A percentile compares a stretch with the other conserved stretches of the same genome.
phyloP scores from a whole-genome alignment of 1,284 basidiomycete species.

The Trametes sp. region DNA sequence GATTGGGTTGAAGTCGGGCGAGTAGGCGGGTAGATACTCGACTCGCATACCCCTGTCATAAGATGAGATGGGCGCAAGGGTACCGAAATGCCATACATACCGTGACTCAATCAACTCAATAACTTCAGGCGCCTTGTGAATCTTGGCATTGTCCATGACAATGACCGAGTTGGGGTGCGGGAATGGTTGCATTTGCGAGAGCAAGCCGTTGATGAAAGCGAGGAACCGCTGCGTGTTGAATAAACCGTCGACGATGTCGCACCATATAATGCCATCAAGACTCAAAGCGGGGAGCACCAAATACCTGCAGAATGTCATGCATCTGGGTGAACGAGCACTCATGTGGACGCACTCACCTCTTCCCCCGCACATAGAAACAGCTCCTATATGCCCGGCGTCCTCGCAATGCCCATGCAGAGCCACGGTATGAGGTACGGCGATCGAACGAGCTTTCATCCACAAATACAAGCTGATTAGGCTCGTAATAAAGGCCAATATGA shows the following conservation, averaged over 20 bases:
- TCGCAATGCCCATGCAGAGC: conserved; percentile 34
- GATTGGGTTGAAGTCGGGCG: conserved; percentile 40
- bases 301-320: conserved; percentile 37
- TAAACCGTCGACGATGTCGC: conserved; percentile 24
- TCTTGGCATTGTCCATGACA: conserved; percentile 45
- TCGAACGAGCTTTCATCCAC: conserved; percentile 43
- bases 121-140: conserved; percentile 39
- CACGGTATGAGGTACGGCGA: conserved; percentile 23
- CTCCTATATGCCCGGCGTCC: conserved; percentile 30
- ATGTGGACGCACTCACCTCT: conserved; percentile 30
- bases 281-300: conserved; percentile 45
- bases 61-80: neutral
- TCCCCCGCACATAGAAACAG: conserved; percentile 37
- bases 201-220: conserved; percentile 40
- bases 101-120: conserved; percentile 33
- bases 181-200: conserved; percentile 42
- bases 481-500: conserved; percentile 35
- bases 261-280: conserved; percentile 40
- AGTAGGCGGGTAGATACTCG: conserved; percentile 38
- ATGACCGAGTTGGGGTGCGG: conserved; percentile 40
- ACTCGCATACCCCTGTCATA: conserved; percentile 30
- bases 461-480: conserved; percentile 42
- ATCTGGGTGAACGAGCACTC: conserved; percentile 6
- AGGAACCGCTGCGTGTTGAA: conserved; percentile 36
- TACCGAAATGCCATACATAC: conserved; percentile 12